Evolutionary conservation across 225 moss, liverwort and hornwort genomes (phyloP).

Genomic region (Antitrichia curtipendula): DNA sequence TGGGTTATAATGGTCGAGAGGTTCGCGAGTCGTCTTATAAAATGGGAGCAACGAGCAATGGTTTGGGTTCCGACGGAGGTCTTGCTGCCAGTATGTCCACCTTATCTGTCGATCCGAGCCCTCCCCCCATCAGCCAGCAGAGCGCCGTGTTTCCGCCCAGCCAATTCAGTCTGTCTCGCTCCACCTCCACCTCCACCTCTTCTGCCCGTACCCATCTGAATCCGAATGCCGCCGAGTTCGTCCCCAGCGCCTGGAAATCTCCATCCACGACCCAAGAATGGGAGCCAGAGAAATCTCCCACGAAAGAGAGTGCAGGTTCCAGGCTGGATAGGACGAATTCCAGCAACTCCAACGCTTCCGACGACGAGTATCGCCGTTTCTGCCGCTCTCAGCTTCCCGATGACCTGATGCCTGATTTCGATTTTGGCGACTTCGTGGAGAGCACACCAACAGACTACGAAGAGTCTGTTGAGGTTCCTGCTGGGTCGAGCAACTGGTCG

Average conservation of each 20-base stretch:
- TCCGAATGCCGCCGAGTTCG: slow-evolving; percentile 45
- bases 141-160: neutral
- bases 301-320: slow-evolving; percentile 6
- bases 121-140: neutral
- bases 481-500: slow-evolving; percentile 5
- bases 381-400: slow-evolving; percentile 49
- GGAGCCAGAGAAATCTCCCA: neutral
- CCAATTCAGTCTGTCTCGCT: neutral
- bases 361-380: slow-evolving; percentile 40
- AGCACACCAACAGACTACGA: neutral
- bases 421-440: slow-evolving; percentile 30
- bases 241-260: slow-evolving; percentile 22
- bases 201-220: slow-evolving; percentile 26
- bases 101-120: slow-evolving; percentile 6
- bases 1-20: slow-evolving; percentile 24
- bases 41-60: slow-evolving; percentile 21
- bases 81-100: slow-evolving; percentile 10
- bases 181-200: slow-evolving; percentile 2
- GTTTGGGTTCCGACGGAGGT: neutral
- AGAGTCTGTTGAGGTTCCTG: neutral
- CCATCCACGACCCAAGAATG: neutral
- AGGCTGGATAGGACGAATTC: slow-evolving; percentile 37
- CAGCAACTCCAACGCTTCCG: slow-evolving; percentile 45
- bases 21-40: slow-evolving; percentile 7
- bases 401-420: slow-evolving; percentile 47